Percentiles rank a stretch among this genome's conserved stretches.
Conservation (phyloP, 2,329 filamentous ascomycete species). For the Tolypocladium endophyticum region DNA sequence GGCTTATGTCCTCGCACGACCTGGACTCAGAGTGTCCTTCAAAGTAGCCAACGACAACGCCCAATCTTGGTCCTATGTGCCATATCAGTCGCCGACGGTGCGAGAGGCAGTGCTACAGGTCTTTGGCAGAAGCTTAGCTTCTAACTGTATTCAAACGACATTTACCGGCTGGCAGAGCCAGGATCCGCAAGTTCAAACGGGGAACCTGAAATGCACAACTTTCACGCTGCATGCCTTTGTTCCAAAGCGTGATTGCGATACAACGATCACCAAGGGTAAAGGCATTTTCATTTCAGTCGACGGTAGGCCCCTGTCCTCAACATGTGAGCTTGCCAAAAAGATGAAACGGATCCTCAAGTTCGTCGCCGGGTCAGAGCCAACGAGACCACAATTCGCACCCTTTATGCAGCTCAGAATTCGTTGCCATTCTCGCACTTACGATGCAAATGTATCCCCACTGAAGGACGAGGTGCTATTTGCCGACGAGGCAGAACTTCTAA, state of each 20-base stretch:
- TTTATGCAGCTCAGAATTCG: slow-evolving; percentile 56
- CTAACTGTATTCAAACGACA: slow-evolving; percentile 38
- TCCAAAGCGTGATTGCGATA: slow-evolving; percentile 37
- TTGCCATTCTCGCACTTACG: slow-evolving; percentile 54
- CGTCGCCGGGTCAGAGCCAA: slow-evolving; percentile 10
- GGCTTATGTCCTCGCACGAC: slow-evolving; percentile 56
- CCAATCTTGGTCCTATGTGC: slow-evolving; percentile 51
- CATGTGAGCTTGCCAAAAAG: slow-evolving; percentile 48
- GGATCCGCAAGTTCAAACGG: not conserved
- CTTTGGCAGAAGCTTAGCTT: slow-evolving; percentile 44
- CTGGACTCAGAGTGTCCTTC: slow-evolving; percentile 49
- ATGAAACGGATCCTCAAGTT: slow-evolving; percentile 43
- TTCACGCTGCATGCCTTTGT: slow-evolving; percentile 46
- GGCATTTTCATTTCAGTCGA: slow-evolving; percentile 59
- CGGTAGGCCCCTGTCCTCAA: slow-evolving; percentile 48
- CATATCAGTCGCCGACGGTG: slow-evolving; percentile 34
- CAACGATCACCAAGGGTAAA: slow-evolving; percentile 29
- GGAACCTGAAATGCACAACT: not conserved
- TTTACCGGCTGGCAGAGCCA: slow-evolving; percentile 10
- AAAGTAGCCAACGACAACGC: slow-evolving; percentile 45
- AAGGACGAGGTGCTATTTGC: slow-evolving; percentile 65
- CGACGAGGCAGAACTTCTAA: slow-evolving; percentile 35
- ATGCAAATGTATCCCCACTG: slow-evolving; percentile 59
- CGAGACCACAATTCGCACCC: slow-evolving; percentile 30
- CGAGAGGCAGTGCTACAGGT: slow-evolving; percentile 52